A percentile compares a stretch with the other conserved stretches of the same genome.
Evolutionary conservation across 2,329 filamentous ascomycete genomes (phyloP).

Genomic region (Ceratocystis ficicola): DNA sequence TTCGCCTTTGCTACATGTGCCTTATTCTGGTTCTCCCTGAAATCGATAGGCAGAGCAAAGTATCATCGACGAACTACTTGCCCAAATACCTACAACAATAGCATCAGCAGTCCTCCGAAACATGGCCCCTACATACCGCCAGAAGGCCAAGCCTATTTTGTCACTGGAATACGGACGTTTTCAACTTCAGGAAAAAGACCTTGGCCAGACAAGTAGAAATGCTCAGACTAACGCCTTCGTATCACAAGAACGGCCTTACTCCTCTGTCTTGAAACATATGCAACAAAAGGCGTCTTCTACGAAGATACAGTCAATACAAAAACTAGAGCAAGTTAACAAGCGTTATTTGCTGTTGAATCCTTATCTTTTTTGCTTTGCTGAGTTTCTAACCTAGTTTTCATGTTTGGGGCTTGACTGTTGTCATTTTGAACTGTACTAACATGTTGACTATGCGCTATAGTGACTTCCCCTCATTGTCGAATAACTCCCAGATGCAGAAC

Average conservation of each 20-base stretch:
- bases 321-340: slow-evolving; percentile 8
- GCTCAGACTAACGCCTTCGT: background rate
- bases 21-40: too few species aligned
- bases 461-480: slow-evolving; percentile 55
- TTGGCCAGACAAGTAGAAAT: background rate
- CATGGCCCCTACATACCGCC: background rate
- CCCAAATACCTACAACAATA: too few species aligned
- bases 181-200: background rate
- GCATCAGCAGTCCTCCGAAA: background rate
- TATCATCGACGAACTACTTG: too few species aligned
- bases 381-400: background rate
- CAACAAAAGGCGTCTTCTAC: background rate
- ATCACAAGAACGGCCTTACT: slow-evolving; percentile 1
- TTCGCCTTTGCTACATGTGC: too few species aligned
- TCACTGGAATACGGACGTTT: background rate
- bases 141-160: slow-evolving; percentile 7
- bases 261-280: slow-evolving; percentile 2
- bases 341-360: slow-evolving; percentile 6
- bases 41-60: too few species aligned
- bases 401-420: background rate
- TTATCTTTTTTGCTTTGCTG: background rate
- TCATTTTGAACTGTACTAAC: background rate
- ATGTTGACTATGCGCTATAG: slow-evolving; percentile 30
- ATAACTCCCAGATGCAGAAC: slow-evolving; percentile 43
- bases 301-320: background rate